A percentile compares a stretch with the other conserved stretches of the same genome.
Evolutionary conservation across 2,329 filamentous ascomycete species (phyloP).

Genomic region (Berkeleyomyces basicola): DNA sequence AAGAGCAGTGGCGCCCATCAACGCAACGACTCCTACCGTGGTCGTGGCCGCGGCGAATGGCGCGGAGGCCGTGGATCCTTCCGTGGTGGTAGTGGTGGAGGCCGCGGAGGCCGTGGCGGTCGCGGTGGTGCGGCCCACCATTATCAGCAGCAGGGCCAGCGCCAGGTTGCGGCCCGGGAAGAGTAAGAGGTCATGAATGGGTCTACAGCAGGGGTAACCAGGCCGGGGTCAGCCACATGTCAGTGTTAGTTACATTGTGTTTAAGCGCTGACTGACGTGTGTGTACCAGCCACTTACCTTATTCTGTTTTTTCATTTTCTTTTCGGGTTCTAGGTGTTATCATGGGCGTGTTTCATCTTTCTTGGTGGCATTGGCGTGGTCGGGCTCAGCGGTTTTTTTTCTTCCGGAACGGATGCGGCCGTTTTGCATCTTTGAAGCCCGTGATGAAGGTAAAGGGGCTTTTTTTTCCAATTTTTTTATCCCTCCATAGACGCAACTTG

Average conservation of each 20-base stretch:
- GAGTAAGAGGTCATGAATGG: neutral
- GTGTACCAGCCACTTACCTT: neutral
- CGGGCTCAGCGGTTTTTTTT: constrained; percentile 4
- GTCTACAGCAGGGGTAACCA: neutral
- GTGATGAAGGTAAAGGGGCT: neutral
- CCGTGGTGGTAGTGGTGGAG: constrained; percentile 32
- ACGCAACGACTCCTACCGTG: constrained; percentile 20
- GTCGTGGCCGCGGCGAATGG: constrained; percentile 32
- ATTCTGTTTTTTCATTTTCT: constrained; percentile 3
- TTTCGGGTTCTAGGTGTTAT: neutral
- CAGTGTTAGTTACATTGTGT: neutral
- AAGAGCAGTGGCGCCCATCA: constrained; percentile 20
- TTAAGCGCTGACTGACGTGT: neutral
- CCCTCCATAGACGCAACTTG: neutral
- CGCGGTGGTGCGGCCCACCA: constrained; percentile 17
- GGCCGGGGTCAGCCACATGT: neutral
- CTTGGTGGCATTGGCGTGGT: constrained; percentile 3
- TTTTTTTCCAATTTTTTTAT: constrained; percentile 2
- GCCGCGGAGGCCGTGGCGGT: constrained; percentile 27
- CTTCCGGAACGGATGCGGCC: neutral
- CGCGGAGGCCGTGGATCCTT: constrained; percentile 24
- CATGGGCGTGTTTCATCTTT: constrained; percentile 5
- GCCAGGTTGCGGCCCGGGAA: constrained; percentile 18
- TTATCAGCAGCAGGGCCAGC: constrained; percentile 20
- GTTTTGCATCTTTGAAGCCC: neutral